Evolutionary conservation across 768 basidiomycete genomes (phyloP).

Genomic region (Hypholoma sublateritium): DNA sequence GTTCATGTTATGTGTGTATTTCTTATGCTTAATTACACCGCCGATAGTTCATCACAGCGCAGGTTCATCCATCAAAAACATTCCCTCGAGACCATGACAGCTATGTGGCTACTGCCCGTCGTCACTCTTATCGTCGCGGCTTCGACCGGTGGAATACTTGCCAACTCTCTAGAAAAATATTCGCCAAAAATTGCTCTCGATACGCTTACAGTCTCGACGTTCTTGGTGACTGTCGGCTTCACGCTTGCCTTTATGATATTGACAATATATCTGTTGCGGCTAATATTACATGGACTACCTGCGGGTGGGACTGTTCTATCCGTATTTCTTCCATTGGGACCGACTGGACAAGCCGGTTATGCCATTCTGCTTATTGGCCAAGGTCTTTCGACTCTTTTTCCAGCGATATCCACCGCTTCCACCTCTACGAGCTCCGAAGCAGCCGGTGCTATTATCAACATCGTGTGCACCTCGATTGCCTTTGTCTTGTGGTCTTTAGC

Average conservation of each 20-base stretch:
- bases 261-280: slow-evolving; percentile 59
- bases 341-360: slow-evolving; percentile 67
- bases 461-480: slow-evolving; percentile 44
- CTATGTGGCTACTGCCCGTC: slow-evolving; percentile 74
- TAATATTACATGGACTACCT: slow-evolving; percentile 57
- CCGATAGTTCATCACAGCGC: neutral
- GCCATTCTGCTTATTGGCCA: slow-evolving; percentile 56
- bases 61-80: slow-evolving; percentile 62
- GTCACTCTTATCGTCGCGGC: slow-evolving; percentile 73
- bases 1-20: slow-evolving; percentile 64
- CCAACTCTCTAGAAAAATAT: slow-evolving; percentile 43
- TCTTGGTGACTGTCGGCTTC: slow-evolving; percentile 56
- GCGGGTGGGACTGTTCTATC: slow-evolving; percentile 49
- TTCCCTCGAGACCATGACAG: slow-evolving; percentile 52
- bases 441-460: slow-evolving; percentile 38
- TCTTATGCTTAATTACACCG: neutral
- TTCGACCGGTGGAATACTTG: slow-evolving; percentile 64
- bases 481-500: slow-evolving; percentile 63
- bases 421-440: slow-evolving; percentile 31
- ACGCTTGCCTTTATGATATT: slow-evolving; percentile 65
- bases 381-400: slow-evolving; percentile 38
- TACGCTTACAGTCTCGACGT: slow-evolving; percentile 53
- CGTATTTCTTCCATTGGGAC: slow-evolving; percentile 74
- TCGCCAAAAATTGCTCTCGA: slow-evolving; percentile 50
- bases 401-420: slow-evolving; percentile 28